phyloP scores from a whole-genome alignment of 2,329 filamentous ascomycete species.

The Chaetothyriales sp. region DNA sequence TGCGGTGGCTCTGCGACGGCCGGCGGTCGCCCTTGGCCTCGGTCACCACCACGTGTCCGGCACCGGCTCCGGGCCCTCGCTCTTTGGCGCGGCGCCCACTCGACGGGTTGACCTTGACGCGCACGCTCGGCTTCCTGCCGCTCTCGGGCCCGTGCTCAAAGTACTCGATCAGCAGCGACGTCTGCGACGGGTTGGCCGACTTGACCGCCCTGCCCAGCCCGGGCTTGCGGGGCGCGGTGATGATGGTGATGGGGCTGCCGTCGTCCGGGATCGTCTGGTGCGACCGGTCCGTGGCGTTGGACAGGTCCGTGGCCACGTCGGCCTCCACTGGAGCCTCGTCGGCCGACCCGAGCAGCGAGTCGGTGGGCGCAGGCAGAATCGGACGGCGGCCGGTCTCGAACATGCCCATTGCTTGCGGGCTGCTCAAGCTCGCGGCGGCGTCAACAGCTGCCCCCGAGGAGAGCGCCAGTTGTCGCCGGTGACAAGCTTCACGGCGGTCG shows the following conservation, averaged over 20 bases:
- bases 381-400: slow-evolving; percentile 36
- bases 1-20: slow-evolving; percentile 54
- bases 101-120: slow-evolving; percentile 67
- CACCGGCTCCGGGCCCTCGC: slow-evolving; percentile 18
- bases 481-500: neutral
- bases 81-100: slow-evolving; percentile 39
- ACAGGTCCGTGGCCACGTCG: slow-evolving; percentile 38
- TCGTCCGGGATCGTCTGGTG: slow-evolving; percentile 39
- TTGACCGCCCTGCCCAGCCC: slow-evolving; percentile 43
- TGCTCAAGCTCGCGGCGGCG: neutral
- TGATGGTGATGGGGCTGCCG: slow-evolving; percentile 75
- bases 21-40: slow-evolving; percentile 62
- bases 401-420: slow-evolving; percentile 21
- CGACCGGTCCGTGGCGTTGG: slow-evolving; percentile 37
- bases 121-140: slow-evolving; percentile 64
- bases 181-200: slow-evolving; percentile 55
- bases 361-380: slow-evolving; percentile 37
- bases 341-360: slow-evolving; percentile 28
- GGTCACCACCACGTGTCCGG: slow-evolving; percentile 76
- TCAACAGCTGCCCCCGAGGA: neutral
- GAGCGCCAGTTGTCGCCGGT: neutral
- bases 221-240: slow-evolving; percentile 56
- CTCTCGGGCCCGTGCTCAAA: slow-evolving; percentile 64
- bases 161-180: slow-evolving; percentile 85
- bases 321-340: slow-evolving; percentile 30